Evolutionary conservation across 305 asterid genomes (phyloP).

Genomic region (Fraxinus sp.): DNA sequence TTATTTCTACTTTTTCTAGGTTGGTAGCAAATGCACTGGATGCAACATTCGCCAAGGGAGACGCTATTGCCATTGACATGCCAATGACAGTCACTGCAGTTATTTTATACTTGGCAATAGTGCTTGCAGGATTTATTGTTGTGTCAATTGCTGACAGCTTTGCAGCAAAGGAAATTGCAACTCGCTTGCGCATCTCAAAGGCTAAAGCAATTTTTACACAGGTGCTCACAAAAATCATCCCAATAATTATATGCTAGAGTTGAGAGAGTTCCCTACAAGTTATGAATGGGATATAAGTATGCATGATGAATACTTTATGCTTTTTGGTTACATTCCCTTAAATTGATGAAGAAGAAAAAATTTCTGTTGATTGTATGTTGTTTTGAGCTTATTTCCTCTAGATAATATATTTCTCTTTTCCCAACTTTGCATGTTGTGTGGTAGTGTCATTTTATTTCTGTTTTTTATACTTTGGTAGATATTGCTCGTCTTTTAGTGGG

Average conservation of each 20-base stretch:
- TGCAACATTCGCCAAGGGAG: constrained; percentile 69
- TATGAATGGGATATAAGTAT: background rate
- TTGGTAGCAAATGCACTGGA: constrained; percentile 86
- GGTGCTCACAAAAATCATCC: constrained; percentile 38
- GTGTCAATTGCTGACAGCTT: constrained; percentile 98
- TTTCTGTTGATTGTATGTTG: background rate
- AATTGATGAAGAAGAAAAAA: background rate
- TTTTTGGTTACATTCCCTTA: background rate
- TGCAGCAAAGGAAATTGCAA: constrained; percentile 86
- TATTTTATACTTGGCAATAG: constrained; percentile 73
- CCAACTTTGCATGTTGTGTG: background rate
- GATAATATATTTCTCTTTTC: background rate
- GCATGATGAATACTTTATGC: background rate
- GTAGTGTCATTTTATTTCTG: background rate
- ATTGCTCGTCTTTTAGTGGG: background rate
- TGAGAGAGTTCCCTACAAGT: background rate
- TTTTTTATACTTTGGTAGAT: background rate
- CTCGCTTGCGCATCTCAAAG: constrained; percentile 72
- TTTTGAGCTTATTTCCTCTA: background rate
- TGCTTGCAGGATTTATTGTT: constrained; percentile 78
- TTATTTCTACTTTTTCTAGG: constrained; percentile 41
- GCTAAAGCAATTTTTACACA: constrained; percentile 88
- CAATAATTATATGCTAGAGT: constrained; percentile 1
- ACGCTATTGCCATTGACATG: constrained; percentile 91
- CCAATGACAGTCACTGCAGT: constrained; percentile 87